Percentiles rank a stretch among this genome's conserved stretches.
Conservation (phyloP, 768 basidiomycete species). For the Pleurotus tuber-regium region DNA sequence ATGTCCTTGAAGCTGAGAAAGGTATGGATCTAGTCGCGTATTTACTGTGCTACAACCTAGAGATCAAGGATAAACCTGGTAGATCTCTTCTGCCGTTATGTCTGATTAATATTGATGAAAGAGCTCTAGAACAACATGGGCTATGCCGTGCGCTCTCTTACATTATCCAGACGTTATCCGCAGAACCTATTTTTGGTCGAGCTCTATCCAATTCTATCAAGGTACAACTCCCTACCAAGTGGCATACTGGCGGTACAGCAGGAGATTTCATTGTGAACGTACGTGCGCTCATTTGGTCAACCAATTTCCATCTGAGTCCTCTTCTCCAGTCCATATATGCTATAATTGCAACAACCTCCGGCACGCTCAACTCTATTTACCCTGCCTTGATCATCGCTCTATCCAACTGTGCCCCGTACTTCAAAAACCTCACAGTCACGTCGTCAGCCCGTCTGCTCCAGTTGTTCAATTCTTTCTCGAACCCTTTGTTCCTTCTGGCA, state of each 20-base stretch:
- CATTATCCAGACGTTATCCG: conserved; percentile 87
- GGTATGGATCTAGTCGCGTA: conserved; percentile 75
- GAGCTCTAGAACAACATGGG: conserved; percentile 87
- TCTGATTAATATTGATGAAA: too few species aligned
- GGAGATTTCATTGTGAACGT: conserved; percentile 90
- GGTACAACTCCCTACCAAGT: conserved; percentile 71
- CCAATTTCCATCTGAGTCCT: conserved; percentile 8
- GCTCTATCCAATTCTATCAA: conserved; percentile 65
- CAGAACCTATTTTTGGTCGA: conserved; percentile 75
- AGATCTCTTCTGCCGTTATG: too few species aligned
- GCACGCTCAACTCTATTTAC: conserved; percentile 78
- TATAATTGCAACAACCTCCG: conserved; percentile 86
- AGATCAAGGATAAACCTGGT: conserved; percentile 95
- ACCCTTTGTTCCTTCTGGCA: conserved; percentile 82
- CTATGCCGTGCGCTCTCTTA: conserved; percentile 88
- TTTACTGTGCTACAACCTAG: conserved; percentile 77
- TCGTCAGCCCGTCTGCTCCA: conserved; percentile 84
- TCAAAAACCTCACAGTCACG: conserved; percentile 76
- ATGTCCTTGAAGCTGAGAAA: conserved; percentile 77
- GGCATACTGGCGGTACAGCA: conserved; percentile 66
- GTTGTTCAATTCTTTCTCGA: conserved; percentile 89
- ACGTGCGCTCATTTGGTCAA: conserved; percentile 22
- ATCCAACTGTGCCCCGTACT: conserved; percentile 84
- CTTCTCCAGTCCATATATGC: conserved; percentile 75
- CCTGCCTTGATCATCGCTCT: conserved; percentile 90